Evolutionary conservation across 106 monocot species (phyloP).

Genomic region (Agapanthus africanus): DNA sequence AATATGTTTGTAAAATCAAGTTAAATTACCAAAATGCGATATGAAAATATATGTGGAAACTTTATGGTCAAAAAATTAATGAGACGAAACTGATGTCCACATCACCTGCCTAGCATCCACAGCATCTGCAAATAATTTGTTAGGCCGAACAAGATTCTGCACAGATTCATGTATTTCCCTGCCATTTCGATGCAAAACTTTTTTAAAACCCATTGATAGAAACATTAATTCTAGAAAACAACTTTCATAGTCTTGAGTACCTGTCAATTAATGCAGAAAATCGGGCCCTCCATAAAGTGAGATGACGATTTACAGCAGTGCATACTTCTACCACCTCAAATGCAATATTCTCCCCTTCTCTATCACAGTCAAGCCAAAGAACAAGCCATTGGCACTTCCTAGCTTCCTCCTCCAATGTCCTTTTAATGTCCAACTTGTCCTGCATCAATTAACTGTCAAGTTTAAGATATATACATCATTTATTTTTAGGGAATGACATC

Average conservation of each 20-base stretch:
- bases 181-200: too few species aligned
- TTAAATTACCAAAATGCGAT: background rate
- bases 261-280: slow-evolving; percentile 96
- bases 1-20: background rate
- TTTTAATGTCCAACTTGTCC: slow-evolving; percentile 92
- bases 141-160: slow-evolving; percentile 87
- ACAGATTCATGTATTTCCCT: slow-evolving; percentile 86
- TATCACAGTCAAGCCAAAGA: slow-evolving; percentile 96
- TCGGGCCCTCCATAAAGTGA: slow-evolving; percentile 87
- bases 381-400: slow-evolving; percentile 94
- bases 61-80: background rate
- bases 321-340: slow-evolving; percentile 95
- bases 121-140: slow-evolving; percentile 88
- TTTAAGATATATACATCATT: too few species aligned
- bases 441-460: slow-evolving; percentile 22
- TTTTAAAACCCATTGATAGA: too few species aligned
- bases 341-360: slow-evolving; percentile 98
- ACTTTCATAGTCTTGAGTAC: slow-evolving; percentile 13
- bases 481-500: too few species aligned
- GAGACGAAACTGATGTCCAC: background rate
- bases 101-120: slow-evolving; percentile 95
- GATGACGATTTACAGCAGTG: slow-evolving; percentile 52
- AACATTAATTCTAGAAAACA: too few species aligned
- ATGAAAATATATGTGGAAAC: background rate
- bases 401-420: slow-evolving; percentile 86